These are phyloP conservation scores for Bathelium albidoporum DNA, from an alignment of 495 filamentous ascomycete species.

Conservation along the genomic window DNA sequence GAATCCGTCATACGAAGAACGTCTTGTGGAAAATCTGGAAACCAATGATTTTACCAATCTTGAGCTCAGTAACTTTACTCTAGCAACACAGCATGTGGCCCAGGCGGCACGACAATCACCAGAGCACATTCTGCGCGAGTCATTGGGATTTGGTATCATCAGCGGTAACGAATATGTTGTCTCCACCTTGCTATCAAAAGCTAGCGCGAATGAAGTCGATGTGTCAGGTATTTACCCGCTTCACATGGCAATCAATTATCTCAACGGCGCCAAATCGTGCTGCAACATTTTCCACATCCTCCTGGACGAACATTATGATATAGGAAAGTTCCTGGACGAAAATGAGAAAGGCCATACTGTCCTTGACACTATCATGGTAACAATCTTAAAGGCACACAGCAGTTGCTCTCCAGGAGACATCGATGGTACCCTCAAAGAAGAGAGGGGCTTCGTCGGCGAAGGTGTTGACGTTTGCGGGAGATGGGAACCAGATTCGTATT, in stretches of 20 bases:
- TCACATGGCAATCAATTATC: constrained; percentile 32
- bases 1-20: constrained; percentile 11
- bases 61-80: constrained; percentile 18
- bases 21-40: constrained; percentile 23
- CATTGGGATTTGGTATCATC: constrained; percentile 35
- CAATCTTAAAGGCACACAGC: constrained; percentile 34
- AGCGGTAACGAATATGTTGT: constrained; percentile 25
- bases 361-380: constrained; percentile 34
- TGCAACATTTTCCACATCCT: constrained; percentile 27
- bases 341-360: constrained; percentile 34
- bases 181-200: constrained; percentile 4
- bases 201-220: constrained; percentile 6
- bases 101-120: constrained; percentile 22
- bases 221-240: constrained; percentile 26
- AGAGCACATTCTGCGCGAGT: constrained; percentile 26
- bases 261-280: constrained; percentile 33
- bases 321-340: constrained; percentile 18
- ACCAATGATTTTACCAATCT: constrained; percentile 30
- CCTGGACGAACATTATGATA: background rate
- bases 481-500: constrained; percentile 15
- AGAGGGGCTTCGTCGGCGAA: constrained; percentile 5
- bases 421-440: constrained; percentile 6
- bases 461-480: constrained; percentile 15
- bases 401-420: constrained; percentile 23
- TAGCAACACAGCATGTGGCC: constrained; percentile 22